phyloP scores from a whole-genome alignment of 352 stramenopile species.

The Phytophthora kernoviae region DNA sequence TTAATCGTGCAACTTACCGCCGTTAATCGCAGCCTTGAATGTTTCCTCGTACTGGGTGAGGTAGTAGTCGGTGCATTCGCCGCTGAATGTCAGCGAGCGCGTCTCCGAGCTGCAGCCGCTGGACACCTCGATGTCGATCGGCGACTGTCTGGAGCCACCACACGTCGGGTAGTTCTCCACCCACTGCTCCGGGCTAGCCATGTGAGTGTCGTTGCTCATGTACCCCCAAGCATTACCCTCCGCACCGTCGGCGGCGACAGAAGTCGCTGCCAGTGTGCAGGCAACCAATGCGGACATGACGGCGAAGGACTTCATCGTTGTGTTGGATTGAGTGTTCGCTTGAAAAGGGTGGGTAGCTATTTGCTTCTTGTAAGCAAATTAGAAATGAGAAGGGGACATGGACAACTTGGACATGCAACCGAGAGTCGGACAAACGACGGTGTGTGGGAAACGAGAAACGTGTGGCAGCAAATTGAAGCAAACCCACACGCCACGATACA shows the following conservation, averaged over 20 bases:
- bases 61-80: conserved; percentile 25
- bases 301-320: conserved; percentile 25
- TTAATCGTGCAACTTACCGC: too few relatives aligned
- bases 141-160: conserved; percentile 27
- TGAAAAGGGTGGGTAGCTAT: too few relatives aligned
- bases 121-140: conserved; percentile 28
- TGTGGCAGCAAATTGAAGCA: too few relatives aligned
- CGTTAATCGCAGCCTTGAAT: conserved; percentile 22
- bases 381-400: too few relatives aligned
- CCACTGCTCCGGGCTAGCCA: conserved; percentile 24
- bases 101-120: conserved; percentile 7
- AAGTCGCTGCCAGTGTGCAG: conserved; percentile 9
- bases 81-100: conserved; percentile 24
- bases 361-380: too few relatives aligned
- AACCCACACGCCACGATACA: too few relatives aligned
- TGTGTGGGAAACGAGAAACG: too few relatives aligned
- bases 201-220: conserved; percentile 18
- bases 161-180: conserved; percentile 27
- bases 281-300: conserved; percentile 8
- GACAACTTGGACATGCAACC: too few relatives aligned
- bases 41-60: conserved; percentile 21
- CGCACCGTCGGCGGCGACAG: conserved; percentile 10
- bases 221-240: conserved; percentile 21
- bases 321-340: too few relatives aligned
- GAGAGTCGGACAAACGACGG: too few relatives aligned